Evolutionary conservation across 2,329 filamentous ascomycete genomes (phyloP).

Genomic region (Pseudogymnoascus sp.): DNA sequence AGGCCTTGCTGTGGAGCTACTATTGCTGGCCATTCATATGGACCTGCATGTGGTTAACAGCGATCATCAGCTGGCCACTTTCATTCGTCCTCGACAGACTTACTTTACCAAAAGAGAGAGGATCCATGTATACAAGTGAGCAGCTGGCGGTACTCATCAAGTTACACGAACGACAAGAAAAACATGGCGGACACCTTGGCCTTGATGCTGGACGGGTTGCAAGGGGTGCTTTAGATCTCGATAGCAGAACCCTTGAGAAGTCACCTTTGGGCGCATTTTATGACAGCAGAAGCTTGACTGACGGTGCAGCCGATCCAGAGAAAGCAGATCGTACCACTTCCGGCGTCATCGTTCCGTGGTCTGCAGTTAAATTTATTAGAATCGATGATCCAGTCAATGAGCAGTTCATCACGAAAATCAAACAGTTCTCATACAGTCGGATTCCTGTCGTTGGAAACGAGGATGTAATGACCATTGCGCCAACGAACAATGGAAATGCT

Average conservation of each 20-base stretch:
- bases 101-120: slow-evolving; percentile 5
- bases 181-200: slow-evolving; percentile 18
- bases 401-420: slow-evolving; percentile 21
- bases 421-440: slow-evolving; percentile 22
- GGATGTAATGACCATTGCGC: not conserved
- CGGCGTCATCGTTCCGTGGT: slow-evolving; percentile 20
- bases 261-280: not conserved
- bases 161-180: slow-evolving; percentile 18
- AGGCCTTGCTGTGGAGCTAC: slow-evolving; percentile 20
- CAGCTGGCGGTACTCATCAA: slow-evolving; percentile 20
- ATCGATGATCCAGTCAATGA: slow-evolving; percentile 20
- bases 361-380: slow-evolving; percentile 18
- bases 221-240: slow-evolving; percentile 21
- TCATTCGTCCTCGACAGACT: slow-evolving; percentile 18
- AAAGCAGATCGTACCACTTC: not conserved
- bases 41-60: slow-evolving; percentile 21
- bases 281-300: not conserved
- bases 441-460: slow-evolving; percentile 22
- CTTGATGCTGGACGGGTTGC: slow-evolving; percentile 19
- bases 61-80: slow-evolving; percentile 19
- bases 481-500: not conserved
- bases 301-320: slow-evolving; percentile 1
- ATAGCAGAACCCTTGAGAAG: slow-evolving; percentile 15
- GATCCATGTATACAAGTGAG: slow-evolving; percentile 17
- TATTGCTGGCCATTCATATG: slow-evolving; percentile 22